Evolutionary conservation across 2,329 filamentous ascomycete genomes (phyloP).

Genomic region (Alternaria panax): DNA sequence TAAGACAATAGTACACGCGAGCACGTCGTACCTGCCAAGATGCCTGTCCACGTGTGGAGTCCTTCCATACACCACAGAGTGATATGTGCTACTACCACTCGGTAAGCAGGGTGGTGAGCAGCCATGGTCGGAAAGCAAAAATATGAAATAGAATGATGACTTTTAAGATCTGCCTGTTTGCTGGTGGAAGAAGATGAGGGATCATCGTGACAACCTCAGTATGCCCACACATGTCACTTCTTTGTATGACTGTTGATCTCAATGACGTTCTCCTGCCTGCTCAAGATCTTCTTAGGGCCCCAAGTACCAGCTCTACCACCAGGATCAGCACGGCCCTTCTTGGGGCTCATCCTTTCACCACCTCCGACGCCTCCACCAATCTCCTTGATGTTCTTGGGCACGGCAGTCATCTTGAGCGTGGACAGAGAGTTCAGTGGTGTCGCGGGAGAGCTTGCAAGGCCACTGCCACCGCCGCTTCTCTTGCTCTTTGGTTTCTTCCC

Average conservation of each 20-base stretch:
- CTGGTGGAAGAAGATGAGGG: not conserved
- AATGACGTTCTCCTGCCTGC: constrained; percentile 24
- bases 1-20: not conserved
- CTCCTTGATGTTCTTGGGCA: constrained; percentile 15
- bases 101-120: not conserved
- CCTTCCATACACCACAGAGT: not conserved
- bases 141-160: not conserved
- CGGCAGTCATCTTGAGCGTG: constrained; percentile 12
- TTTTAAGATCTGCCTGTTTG: not conserved
- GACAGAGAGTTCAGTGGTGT: constrained; percentile 8
- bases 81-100: not conserved
- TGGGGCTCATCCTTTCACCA: constrained; percentile 12
- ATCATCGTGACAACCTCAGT: not conserved
- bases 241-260: not conserved
- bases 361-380: not conserved
- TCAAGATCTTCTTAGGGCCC: constrained; percentile 39
- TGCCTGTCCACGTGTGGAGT: not conserved
- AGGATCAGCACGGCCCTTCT: constrained; percentile 19
- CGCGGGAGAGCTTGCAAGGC: not conserved
- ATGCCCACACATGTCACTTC: constrained; percentile 3
- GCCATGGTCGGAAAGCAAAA: not conserved
- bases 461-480: constrained; percentile 11
- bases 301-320: constrained; percentile 34
- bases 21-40: not conserved
- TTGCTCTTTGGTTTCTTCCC: constrained; percentile 26